Conservation (phyloP, 148 eudicot species). For the Linanthus parryae region DNA sequence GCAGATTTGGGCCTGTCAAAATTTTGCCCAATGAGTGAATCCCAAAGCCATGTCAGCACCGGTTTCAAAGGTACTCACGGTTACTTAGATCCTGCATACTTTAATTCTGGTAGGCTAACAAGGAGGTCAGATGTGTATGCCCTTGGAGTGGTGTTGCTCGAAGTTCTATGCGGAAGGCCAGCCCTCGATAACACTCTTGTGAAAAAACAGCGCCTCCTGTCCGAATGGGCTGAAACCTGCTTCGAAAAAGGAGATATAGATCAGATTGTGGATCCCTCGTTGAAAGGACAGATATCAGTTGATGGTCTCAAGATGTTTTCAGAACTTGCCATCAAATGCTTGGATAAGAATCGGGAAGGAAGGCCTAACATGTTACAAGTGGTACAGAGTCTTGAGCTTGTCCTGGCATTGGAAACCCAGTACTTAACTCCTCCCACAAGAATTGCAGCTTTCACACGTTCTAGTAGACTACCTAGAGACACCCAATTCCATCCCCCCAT, state of each 20-base stretch:
- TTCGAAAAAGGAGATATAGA: slow-evolving; percentile 10
- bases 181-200: slow-evolving; percentile 17
- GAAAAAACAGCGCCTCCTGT: slow-evolving; percentile 20
- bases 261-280: slow-evolving; percentile 14
- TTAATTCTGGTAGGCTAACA: slow-evolving; percentile 18
- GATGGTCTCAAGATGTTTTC: slow-evolving; percentile 15
- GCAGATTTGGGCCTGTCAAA: slow-evolving; percentile 37
- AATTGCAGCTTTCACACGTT: too few species aligned
- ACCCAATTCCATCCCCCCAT: too few species aligned
- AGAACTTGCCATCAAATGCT: slow-evolving; percentile 19
- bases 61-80: slow-evolving; percentile 30
- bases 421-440: too few species aligned
- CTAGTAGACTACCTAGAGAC: too few species aligned
- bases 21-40: slow-evolving; percentile 6
- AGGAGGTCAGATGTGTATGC: slow-evolving; percentile 23
- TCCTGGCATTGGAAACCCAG: slow-evolving; percentile 8
- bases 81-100: slow-evolving; percentile 26
- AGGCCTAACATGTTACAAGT: slow-evolving; percentile 31
- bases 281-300: slow-evolving; percentile 14
- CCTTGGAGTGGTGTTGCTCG: slow-evolving; percentile 31
- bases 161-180: slow-evolving; percentile 24
- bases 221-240: slow-evolving; percentile 19
- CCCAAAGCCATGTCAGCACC: slow-evolving; percentile 20
- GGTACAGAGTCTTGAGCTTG: slow-evolving; percentile 18
- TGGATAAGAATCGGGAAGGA: slow-evolving; percentile 13